Evolutionary conservation across 2,329 filamentous ascomycete species (phyloP), one percentile per base, ranked within the genome.

Genomic region (Alternaria tenuissima): DNA sequence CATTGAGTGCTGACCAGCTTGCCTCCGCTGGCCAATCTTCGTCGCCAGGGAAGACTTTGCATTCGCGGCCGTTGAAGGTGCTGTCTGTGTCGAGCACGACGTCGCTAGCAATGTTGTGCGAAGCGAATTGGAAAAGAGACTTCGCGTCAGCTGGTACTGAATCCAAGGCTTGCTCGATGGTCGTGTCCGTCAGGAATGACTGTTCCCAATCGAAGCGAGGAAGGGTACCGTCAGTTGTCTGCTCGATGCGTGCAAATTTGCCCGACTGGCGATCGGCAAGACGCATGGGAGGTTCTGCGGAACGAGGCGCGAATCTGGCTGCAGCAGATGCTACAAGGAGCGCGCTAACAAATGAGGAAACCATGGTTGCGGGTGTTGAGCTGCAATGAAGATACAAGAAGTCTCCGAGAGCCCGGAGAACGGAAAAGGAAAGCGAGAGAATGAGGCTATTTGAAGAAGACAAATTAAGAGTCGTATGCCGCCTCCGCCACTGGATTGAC

Each of bases 1-100:
- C 14, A 20, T 49, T 49, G 46, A 49, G 46, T 20, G 46, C 5
- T 32, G 46, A 49, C 46, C 46, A 49, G 46, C 46, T 49, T n/a
- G 30, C 46, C 30, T 49, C 30, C 14, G 14, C 32, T 20, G 46
- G 46, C 46, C 46, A 49, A 18, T 49, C 46, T 49, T 49, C 46
- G 24, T 49, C 46, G 30, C 46, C 46, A 18, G 32, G 46, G 8
- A 49, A 49, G 8, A 49, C 46, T 32, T 49, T 49, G 46, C 46
- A 49, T 49, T 49, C 14, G 8, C 46, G 46, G 20, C 46, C 32
- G 32, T 24, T 38, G 8, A 49, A 38, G 22, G 46, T 49, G 32
- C 32, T 49, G 20, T 36, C 20, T 18, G 32, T 26, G 14, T 38
- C 20, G 5, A 14, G 20, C 8, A 38, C 9, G 2, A 20, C 6